These are phyloP conservation scores for Xerocomus brunneocitrinus DNA, from an alignment of 768 basidiomycete species.

Conservation along the genomic window DNA sequence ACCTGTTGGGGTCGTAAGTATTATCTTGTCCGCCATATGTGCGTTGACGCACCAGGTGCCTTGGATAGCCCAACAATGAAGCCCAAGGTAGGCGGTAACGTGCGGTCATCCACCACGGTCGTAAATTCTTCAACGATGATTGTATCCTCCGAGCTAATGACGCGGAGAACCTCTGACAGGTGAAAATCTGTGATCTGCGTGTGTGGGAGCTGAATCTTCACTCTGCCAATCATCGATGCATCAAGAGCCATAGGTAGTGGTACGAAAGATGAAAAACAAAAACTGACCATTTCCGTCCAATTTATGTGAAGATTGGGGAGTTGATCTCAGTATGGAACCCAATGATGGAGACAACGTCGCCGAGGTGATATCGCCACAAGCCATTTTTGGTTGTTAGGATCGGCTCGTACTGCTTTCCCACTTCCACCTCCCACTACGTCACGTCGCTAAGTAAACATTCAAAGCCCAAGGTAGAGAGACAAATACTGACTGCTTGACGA, in stretches of 20 bases:
- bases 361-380: slow-evolving; percentile 20
- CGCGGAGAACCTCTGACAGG: slow-evolving; percentile 1
- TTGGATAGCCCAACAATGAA: slow-evolving; percentile 16
- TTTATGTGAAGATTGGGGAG: slow-evolving; percentile 10
- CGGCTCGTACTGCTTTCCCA: slow-evolving; percentile 15
- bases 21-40: neutral
- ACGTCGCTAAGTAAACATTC: neutral
- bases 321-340: slow-evolving; percentile 7
- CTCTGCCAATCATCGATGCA: slow-evolving; percentile 3
- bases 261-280: neutral
- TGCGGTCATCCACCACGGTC: slow-evolving; percentile 12
- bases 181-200: slow-evolving; percentile 7
- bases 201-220: slow-evolving; percentile 6
- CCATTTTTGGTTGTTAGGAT: slow-evolving; percentile 20
- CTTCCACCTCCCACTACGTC: slow-evolving; percentile 14
- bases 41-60: slow-evolving; percentile 7
- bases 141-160: neutral
- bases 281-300: slow-evolving; percentile 18
- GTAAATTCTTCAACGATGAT: slow-evolving; percentile 14
- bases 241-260: neutral
- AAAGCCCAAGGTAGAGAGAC: neutral
- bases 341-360: slow-evolving; percentile 14
- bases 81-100: neutral
- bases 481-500: slow-evolving; percentile 13
- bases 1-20: slow-evolving; percentile 3